Conservation (phyloP, 2,329 filamentous ascomycete genomes). For the Talaromyces sp. region DNA sequence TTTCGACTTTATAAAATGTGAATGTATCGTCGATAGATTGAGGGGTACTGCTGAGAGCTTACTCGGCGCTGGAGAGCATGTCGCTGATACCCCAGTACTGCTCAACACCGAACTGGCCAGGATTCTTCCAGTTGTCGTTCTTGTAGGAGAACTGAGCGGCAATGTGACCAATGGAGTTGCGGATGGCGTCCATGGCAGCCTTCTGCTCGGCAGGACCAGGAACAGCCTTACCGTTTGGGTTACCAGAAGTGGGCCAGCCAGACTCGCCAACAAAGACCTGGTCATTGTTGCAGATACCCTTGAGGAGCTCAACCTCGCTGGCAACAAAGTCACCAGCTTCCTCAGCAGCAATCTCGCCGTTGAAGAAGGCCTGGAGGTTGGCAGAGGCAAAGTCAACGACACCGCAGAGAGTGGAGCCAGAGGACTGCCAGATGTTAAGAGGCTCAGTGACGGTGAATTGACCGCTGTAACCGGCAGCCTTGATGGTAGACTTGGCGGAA, state of each 20-base stretch:
- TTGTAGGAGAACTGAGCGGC: conserved; percentile 78
- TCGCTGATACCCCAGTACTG: conserved; percentile 65
- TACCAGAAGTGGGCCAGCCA: conserved; percentile 77
- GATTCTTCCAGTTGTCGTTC: conserved; percentile 78
- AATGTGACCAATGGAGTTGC: conserved; percentile 62
- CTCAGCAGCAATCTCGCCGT: conserved; percentile 61
- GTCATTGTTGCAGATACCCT: conserved; percentile 64
- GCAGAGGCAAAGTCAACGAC: conserved; percentile 75
- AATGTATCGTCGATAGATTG: neutral
- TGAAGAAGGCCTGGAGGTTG: conserved; percentile 97
- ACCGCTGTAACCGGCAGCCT: conserved; percentile 66
- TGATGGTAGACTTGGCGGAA: conserved; percentile 64
- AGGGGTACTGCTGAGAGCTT: neutral
- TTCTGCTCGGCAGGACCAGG: conserved; percentile 67
- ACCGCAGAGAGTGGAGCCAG: conserved; percentile 62
- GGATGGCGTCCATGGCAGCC: conserved; percentile 69
- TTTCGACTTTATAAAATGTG: neutral
- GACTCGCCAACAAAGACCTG: conserved; percentile 73
- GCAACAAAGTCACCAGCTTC: conserved; percentile 74
- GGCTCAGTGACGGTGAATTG: conserved; percentile 84
- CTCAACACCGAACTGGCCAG: conserved; percentile 71
- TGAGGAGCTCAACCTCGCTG: conserved; percentile 69
- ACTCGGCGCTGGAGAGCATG: conserved; percentile 7
- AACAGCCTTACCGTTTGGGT: conserved; percentile 69
- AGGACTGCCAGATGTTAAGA: conserved; percentile 69